Conservation (phyloP, 768 basidiomycete species). For the Roridomyces roridus region DNA sequence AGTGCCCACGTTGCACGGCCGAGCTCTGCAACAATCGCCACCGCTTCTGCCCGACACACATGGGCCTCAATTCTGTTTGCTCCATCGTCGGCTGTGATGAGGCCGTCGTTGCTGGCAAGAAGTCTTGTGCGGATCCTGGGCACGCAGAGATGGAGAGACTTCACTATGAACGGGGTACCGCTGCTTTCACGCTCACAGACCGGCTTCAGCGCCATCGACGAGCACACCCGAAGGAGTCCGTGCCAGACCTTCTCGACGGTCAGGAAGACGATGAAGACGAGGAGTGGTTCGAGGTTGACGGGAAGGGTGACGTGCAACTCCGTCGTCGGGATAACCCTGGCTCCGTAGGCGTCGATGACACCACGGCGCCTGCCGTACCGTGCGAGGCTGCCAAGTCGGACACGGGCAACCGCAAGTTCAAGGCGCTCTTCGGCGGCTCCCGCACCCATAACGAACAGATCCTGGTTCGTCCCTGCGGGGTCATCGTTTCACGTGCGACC, state of each 20-base stretch:
- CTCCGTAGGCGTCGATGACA: slow-evolving; percentile 18
- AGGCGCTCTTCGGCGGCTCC: slow-evolving; percentile 15
- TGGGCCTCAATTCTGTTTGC: slow-evolving; percentile 9
- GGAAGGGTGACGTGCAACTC: background rate
- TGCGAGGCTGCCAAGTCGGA: slow-evolving; percentile 12
- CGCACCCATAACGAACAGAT: slow-evolving; percentile 30
- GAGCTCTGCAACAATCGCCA: slow-evolving; percentile 20
- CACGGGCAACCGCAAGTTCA: slow-evolving; percentile 9
- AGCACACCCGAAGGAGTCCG: background rate
- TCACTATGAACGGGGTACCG: background rate
- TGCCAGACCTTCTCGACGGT: too few species aligned
- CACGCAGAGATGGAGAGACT: slow-evolving; percentile 10
- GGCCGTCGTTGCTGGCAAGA: background rate
- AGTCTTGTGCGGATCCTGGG: background rate
- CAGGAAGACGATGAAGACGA: slow-evolving; percentile 10
- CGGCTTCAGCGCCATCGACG: background rate
- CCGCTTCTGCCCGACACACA: slow-evolving; percentile 25
- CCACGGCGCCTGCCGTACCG: background rate
- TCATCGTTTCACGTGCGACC: slow-evolving; percentile 25
- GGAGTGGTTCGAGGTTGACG: slow-evolving; percentile 16
- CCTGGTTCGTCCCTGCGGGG: slow-evolving; percentile 24
- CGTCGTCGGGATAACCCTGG: slow-evolving; percentile 2
- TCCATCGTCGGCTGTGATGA: slow-evolving; percentile 18
- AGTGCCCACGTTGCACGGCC: slow-evolving; percentile 4
- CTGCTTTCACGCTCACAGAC: background rate